Evolutionary conservation across 306 rosid species (phyloP), one percentile per base, ranked within the genome.

Genomic region (Fagus sylvatica): DNA sequence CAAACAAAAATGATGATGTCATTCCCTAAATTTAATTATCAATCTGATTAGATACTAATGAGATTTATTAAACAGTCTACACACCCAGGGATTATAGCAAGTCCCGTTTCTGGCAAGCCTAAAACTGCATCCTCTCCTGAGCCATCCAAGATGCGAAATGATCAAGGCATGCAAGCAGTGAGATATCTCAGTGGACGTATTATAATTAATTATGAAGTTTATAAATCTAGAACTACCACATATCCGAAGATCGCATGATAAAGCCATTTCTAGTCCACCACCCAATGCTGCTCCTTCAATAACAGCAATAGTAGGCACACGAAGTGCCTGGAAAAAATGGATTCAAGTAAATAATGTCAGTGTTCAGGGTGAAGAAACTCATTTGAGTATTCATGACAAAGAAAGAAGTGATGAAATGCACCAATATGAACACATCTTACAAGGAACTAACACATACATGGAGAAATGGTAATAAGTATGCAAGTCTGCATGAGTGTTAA

Each of bases 91-190:
- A 95, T 93, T 82, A 93, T 93, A 74, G 99, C 99, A 11, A 90
- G 97, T 88, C 96, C 98, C 60, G 97, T 93, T 91, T 95, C 99
- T 70, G 99, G 99, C 87, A 95, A 85, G 81, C 90, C 93, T 86
- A 95, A 70, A 73, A 87, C 57, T 55, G 93, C 93, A 72, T 85
- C 90, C 85, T 91, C 90, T 51, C 97, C 99, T 95, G 80, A 42
- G 64, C 71, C 82, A 76, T 75, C 75, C 79, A 64, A 71, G 72
- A 67, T 69, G 73, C 51, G 70, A 78, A 79, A 74, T 46, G 42
- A 60, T 69, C 72, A 79, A 79, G 71, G 75, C 17, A 11, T 62
- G 17, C 41, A 79, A 55, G 53, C 33, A 72, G 74, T 72, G 77
- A 75, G 34, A 79, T 13, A 53, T 49, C 74, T 71, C 67, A 62